Percentiles rank a stretch among this genome's conserved stretches.
Evolutionary conservation across 208 protist species (phyloP).

Genomic region (Leishmania turanica): DNA sequence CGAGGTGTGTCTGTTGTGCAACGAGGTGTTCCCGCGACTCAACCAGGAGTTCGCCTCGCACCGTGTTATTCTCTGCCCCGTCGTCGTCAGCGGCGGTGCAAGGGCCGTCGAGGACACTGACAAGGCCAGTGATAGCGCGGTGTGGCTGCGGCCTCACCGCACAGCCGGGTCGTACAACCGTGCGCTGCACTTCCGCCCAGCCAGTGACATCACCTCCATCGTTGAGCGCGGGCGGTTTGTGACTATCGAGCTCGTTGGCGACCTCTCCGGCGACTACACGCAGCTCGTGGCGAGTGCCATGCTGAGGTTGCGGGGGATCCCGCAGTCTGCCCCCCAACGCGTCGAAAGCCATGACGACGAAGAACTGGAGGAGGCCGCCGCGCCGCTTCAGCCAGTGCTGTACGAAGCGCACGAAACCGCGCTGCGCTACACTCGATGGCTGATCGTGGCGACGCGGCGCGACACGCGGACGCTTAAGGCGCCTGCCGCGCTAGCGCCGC

Average conservation of each 20-base stretch:
- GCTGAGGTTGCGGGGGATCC: constrained; percentile 21
- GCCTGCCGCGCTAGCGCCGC: constrained; percentile 61
- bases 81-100: constrained; percentile 36
- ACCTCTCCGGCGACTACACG: constrained; percentile 72
- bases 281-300: constrained; percentile 56
- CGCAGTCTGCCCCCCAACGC: neutral
- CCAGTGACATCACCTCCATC: constrained; percentile 52
- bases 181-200: constrained; percentile 40
- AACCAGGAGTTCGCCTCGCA: constrained; percentile 59
- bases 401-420: constrained; percentile 60
- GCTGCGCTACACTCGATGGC: constrained; percentile 41
- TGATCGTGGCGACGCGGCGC: constrained; percentile 57
- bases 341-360: neutral
- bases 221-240: constrained; percentile 62
- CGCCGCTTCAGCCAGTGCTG: constrained; percentile 57
- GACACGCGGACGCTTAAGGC: constrained; percentile 45
- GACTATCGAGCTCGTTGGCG: constrained; percentile 80
- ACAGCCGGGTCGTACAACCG: constrained; percentile 45
- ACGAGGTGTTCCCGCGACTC: constrained; percentile 65
- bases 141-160: neutral
- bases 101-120: neutral
- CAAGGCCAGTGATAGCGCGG: neutral
- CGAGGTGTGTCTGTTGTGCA: constrained; percentile 57
- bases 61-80: constrained; percentile 44
- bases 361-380: neutral